These are phyloP conservation scores for Nicotiana knightiana DNA, from an alignment of 257 asterid genomes.

Conservation along the genomic window DNA sequence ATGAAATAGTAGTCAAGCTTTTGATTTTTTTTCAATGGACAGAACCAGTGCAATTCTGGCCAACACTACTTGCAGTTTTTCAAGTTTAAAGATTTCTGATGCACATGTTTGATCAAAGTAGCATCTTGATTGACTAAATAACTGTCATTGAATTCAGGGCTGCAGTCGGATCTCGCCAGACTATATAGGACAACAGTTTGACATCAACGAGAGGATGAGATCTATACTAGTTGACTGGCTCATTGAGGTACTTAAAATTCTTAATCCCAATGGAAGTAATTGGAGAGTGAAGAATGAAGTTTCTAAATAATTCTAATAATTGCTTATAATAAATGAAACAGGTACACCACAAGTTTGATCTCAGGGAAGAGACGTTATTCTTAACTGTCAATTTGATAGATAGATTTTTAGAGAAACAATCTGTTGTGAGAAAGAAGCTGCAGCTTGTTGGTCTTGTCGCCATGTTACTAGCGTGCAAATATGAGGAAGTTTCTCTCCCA, in stretches of 20 bases:
- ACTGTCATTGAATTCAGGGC: constrained; percentile 30
- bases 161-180: constrained; percentile 64
- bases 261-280: neutral
- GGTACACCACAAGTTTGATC: constrained; percentile 96
- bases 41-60: no score
- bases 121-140: neutral
- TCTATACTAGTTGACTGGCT: constrained; percentile 94
- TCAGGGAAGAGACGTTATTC: constrained; percentile 71
- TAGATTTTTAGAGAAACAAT: constrained; percentile 70
- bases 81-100: no score
- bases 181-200: constrained; percentile 73
- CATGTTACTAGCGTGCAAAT: constrained; percentile 82
- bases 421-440: constrained; percentile 74
- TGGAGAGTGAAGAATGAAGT: neutral
- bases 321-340: constrained; percentile 14
- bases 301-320: neutral
- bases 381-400: constrained; percentile 77
- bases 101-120: neutral
- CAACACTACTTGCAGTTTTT: no score
- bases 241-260: constrained; percentile 44
- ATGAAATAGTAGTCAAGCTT: neutral
- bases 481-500: constrained; percentile 86
- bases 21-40: no score
- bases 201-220: constrained; percentile 83
- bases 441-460: constrained; percentile 92